These are phyloP conservation scores for Fusarium sp. DNA, from an alignment of 2,329 filamentous ascomycete genomes.

Conservation along the genomic window DNA sequence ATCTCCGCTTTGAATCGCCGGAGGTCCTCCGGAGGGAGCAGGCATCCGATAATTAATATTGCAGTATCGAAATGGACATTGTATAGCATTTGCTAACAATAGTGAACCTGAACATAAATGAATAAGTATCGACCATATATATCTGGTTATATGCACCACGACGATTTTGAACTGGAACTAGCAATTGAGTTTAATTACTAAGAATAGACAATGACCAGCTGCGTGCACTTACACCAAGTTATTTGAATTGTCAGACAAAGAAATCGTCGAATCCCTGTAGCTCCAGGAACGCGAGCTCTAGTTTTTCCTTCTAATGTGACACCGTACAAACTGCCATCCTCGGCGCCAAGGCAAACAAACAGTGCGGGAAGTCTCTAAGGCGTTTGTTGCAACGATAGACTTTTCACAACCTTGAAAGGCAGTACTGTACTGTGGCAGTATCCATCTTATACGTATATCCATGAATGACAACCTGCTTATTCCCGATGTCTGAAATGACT, in stretches of 20 bases:
- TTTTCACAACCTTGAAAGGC: neutral
- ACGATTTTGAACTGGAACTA: neutral
- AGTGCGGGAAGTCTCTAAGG: neutral
- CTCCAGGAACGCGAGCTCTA: neutral
- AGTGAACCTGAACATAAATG: neutral
- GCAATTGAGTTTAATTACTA: neutral
- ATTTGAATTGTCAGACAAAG: neutral
- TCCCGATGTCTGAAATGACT: neutral
- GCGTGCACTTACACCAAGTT: neutral
- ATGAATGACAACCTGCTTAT: neutral
- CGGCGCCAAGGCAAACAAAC: neutral
- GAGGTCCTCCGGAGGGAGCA: conserved; percentile 17
- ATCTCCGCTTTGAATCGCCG: neutral
- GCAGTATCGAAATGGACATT: neutral
- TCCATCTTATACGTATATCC: no score
- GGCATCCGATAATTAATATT: neutral
- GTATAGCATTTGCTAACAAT: neutral
- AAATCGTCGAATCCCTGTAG: neutral
- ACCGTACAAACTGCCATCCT: neutral
- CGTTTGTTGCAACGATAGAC: neutral
- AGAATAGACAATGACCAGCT: neutral
- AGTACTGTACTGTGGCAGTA: neutral
- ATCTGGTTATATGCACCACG: neutral
- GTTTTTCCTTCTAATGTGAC: neutral
- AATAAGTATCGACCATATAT: neutral